These are phyloP conservation scores for Mariannaea elegans DNA, from an alignment of 2,329 filamentous ascomycete genomes.

Conservation along the genomic window DNA sequence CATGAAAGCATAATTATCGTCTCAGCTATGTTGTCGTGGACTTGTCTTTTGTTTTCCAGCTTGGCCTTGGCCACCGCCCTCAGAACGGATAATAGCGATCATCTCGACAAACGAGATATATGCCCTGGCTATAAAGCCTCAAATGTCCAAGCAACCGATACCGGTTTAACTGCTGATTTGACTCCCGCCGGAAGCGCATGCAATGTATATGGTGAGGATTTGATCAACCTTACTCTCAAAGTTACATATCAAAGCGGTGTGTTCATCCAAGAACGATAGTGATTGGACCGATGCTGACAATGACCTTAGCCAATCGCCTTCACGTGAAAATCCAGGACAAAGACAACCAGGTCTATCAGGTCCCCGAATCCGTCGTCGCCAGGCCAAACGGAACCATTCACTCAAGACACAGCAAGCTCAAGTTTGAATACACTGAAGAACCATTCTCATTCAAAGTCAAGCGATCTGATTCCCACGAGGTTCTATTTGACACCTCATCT, in stretches of 20 bases:
- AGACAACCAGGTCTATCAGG: conserved; percentile 75
- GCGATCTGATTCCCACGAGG: conserved; percentile 50
- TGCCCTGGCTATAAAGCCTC: conserved; percentile 76
- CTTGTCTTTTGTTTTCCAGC: background rate
- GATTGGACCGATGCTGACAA: background rate
- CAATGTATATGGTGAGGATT: conserved; percentile 81
- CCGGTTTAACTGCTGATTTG: conserved; percentile 74
- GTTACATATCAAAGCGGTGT: conserved; percentile 55
- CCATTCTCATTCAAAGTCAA: conserved; percentile 75
- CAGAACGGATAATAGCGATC: background rate
- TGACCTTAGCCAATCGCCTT: conserved; percentile 61
- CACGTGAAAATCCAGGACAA: conserved; percentile 78
- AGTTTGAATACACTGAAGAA: conserved; percentile 52
- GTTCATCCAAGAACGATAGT: background rate
- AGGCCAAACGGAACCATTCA: conserved; percentile 50
- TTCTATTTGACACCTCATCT: conserved; percentile 76
- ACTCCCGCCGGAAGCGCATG: conserved; percentile 75
- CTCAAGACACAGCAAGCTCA: conserved; percentile 52
- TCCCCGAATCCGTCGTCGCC: conserved; percentile 74
- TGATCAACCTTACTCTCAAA: conserved; percentile 71
- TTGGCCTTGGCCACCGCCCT: background rate
- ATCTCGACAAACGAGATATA: background rate
- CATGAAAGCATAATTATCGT: no score
- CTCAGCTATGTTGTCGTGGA: background rate
- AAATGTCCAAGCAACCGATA: conserved; percentile 61